Base-by-base conservation (phyloP, 2,329 filamentous ascomycete species). In the Cladosporium halotolerans region DNA sequence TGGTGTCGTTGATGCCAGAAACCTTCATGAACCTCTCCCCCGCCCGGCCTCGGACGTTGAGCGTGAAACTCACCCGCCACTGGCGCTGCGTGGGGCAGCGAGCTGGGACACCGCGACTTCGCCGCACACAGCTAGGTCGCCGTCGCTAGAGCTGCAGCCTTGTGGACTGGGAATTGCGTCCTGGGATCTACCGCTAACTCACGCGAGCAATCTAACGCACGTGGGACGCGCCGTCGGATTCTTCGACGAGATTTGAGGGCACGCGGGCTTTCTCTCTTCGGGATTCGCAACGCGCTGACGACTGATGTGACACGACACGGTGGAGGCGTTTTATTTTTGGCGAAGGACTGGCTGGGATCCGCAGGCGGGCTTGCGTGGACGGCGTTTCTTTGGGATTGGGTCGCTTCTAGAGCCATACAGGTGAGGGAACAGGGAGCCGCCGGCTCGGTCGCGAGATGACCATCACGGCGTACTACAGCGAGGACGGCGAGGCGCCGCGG, bases 391-490 rank as follows among this genome's bases (percentile, higher is more conserved):
- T 28, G 23, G 23, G 23, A 28, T 28, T 28, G 23, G 23, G 23
- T 28, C 23, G 23, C 40, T 10, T 23, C 16, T 42, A 16, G 14
- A 42, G 23, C 14, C 16, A 42, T 14, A 14, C 13, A 41, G 40
- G 23, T 18, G 23, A 28, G 23, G 23, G 23, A 28, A 28, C 23
- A 28, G 23, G 23, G 23, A 28, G 23, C 23, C 23, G 23, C 23
- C 23, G 23, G 7, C 7, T 7, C 23, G 23, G 23, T 28, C 23
- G 23, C 23, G 23, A 28, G 13, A 53, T 53, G 50, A 40, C 50
- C 16, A 23, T 53, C 50, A 53, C 36, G n/a, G 50, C 50, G 8
- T 53, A 53, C 33, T 53, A 45, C 43, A 18, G 23, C 10, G 13
- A 28, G 10, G 32, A 52, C 31, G 50, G 50, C 16, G 38, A 34